Evolutionary conservation across 257 asterid genomes (phyloP).

Genomic region (Solanum sparsipilum): DNA sequence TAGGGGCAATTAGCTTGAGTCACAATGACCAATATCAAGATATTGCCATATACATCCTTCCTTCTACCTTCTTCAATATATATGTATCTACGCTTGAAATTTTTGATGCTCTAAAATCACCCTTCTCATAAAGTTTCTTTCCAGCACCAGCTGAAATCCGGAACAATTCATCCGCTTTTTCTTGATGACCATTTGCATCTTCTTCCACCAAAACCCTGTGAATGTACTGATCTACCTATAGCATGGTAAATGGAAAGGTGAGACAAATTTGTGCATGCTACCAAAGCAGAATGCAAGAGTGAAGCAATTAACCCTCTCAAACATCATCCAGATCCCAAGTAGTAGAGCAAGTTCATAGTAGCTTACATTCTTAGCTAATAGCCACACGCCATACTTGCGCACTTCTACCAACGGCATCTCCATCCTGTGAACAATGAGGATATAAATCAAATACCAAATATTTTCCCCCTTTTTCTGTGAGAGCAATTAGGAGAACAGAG

Average conservation of each 20-base stretch:
- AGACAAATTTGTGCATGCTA: neutral
- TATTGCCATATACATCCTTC: neutral
- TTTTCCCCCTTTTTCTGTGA: neutral
- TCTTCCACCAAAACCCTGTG: constrained; percentile 88
- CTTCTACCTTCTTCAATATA: constrained; percentile 59
- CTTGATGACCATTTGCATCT: constrained; percentile 46
- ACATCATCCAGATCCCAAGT: neutral
- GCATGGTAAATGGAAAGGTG: constrained; percentile 6
- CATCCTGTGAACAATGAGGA: constrained; percentile 50
- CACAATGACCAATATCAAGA: neutral
- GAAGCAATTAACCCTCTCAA: neutral
- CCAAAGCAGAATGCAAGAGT: neutral
- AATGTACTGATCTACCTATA: constrained; percentile 82
- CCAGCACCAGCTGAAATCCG: constrained; percentile 40
- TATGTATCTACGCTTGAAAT: constrained; percentile 54
- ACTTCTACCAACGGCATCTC: constrained; percentile 97
- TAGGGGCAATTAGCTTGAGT: neutral
- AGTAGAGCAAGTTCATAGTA: neutral
- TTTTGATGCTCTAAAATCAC: constrained; percentile 67
- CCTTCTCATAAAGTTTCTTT: constrained; percentile 53
- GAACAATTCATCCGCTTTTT: constrained; percentile 48
- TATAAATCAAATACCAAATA: constrained; percentile 11
- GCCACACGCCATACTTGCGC: constrained; percentile 76
- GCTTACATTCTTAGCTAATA: constrained; percentile 71
- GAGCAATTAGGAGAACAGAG: neutral